phyloP scores from a whole-genome alignment of 805 yeast species.

The Candida cerambycidarum region DNA sequence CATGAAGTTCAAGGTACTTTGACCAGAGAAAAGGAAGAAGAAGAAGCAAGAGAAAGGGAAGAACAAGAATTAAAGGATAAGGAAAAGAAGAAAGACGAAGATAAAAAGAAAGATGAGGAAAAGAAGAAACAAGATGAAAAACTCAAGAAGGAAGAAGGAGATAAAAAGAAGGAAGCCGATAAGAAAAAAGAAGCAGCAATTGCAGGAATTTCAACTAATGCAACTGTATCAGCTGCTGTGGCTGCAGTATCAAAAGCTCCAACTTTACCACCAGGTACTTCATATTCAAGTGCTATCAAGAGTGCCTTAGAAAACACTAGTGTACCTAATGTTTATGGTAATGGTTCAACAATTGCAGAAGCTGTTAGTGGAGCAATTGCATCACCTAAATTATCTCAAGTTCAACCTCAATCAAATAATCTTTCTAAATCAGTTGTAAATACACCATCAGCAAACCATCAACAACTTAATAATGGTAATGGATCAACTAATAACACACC shows the following conservation, averaged over 20 bases:
- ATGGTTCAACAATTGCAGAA: constrained; percentile 16
- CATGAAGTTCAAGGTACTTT: constrained; percentile 25
- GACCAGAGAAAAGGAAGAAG: constrained; percentile 19
- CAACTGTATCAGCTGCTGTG: constrained; percentile 12
- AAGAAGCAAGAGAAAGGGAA: constrained; percentile 12
- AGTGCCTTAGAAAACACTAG: constrained; percentile 9
- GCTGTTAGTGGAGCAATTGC: constrained; percentile 8
- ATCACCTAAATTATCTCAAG: neutral
- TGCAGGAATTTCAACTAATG: constrained; percentile 11
- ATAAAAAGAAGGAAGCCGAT: constrained; percentile 13
- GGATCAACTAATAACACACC: constrained; percentile 6
- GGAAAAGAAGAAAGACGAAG: constrained; percentile 10
- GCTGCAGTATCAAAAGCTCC: constrained; percentile 15
- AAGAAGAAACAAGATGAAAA: constrained; percentile 8
- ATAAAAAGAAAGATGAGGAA: constrained; percentile 13
- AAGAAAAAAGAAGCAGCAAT: constrained; percentile 7
- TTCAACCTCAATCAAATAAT: neutral
- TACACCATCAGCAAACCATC: constrained; percentile 10
- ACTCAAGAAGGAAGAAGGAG: constrained; percentile 7
- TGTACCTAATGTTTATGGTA: constrained; percentile 9
- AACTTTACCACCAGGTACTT: constrained; percentile 4
- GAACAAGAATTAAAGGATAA: constrained; percentile 10
- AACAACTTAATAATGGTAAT: neutral
- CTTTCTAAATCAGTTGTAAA: constrained; percentile 20
- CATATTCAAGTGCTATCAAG: constrained; percentile 14